Evolutionary conservation across 2,329 filamentous ascomycete species (phyloP).

Genomic region (Pyrenochaeta sp.): DNA sequence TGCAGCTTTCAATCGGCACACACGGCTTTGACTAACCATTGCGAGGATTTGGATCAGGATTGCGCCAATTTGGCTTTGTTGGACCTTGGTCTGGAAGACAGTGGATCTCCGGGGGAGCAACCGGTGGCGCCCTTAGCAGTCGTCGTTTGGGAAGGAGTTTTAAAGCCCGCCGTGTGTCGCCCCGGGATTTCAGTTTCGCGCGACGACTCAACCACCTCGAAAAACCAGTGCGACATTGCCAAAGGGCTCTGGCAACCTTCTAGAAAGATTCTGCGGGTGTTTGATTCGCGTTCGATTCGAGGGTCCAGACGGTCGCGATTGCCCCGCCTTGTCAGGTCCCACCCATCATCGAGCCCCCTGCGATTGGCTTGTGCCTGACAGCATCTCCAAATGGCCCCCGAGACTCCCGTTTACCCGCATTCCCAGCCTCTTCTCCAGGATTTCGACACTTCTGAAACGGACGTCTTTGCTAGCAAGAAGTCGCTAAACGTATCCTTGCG

Average conservation of each 20-base stretch:
- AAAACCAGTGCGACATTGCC: not conserved
- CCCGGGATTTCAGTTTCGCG: not conserved
- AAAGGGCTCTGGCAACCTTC: too few species aligned
- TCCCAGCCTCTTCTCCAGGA: slow-evolving; percentile 30
- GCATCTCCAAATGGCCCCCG: slow-evolving; percentile 23
- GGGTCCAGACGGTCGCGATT: slow-evolving; percentile 5
- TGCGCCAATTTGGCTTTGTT: slow-evolving; percentile 8
- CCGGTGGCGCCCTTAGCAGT: slow-evolving; percentile 13
- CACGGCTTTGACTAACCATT: not conserved
- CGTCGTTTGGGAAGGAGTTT: slow-evolving; percentile 25
- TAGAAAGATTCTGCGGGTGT: too few species aligned
- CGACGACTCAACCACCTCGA: not conserved
- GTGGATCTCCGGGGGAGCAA: slow-evolving; percentile 13
- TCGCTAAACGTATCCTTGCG: slow-evolving; percentile 25
- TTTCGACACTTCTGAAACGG: slow-evolving; percentile 27
- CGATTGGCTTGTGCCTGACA: slow-evolving; percentile 32
- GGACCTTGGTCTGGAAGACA: slow-evolving; percentile 6
- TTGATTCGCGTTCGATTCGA: not conserved
- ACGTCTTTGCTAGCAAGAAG: slow-evolving; percentile 19
- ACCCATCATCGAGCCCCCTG: slow-evolving; percentile 10
- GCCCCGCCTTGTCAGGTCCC: slow-evolving; percentile 9
- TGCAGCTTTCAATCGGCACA: slow-evolving; percentile 3
- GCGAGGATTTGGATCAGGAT: not conserved
- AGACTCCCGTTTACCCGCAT: slow-evolving; percentile 19
- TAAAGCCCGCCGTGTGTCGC: not conserved